Evolutionary conservation across 1,284 basidiomycete genomes (phyloP), one percentile per base, ranked within the genome.

Genomic region (Ceratobasidium sp.): DNA sequence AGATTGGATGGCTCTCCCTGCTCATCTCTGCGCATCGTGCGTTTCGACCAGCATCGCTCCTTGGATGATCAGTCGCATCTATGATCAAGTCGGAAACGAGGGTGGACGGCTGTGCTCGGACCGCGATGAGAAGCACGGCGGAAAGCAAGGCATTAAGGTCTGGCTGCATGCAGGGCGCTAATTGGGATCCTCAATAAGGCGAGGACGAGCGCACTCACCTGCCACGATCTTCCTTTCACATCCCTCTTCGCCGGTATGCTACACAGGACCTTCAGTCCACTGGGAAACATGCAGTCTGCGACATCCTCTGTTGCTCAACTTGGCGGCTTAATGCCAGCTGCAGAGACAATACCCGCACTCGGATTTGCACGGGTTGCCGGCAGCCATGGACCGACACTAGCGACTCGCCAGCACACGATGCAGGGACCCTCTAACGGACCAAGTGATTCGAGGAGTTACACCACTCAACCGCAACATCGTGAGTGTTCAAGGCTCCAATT

Each of bases 101-200:
- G 42, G 58, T 15, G 31, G 25, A n/a, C 58, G 58, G 58, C 31
- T 50, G 20, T 35, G 58, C 50, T 35, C 58, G 58, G 29, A 35
- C 45, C 38, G 31, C 27, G 29, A 8, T 20, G 7, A 50, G 45
- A 62, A 50, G 45, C 25, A 34, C 8, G 2, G 58, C 35, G 58
- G 50, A 62, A 62, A 50, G 45, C 58, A 13, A 32, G 20, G 56
- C 25, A 22, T 43, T 40, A 12, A 35, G 31, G 20, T 7, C 10
- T 7, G 45, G 45, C 8, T 8, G 17, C 56, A 31, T 32, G 56
- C 40, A 50, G 25, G 54, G 58, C 58, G 58, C 58, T 62, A 62
- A 31, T n/a, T 27, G 25, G n/a, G 31, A 38, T 62, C 13, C 58
- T 62, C 45, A 49, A 49, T 47, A 35, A 27, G 58, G 58, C 38